Evolutionary conservation across 2,329 filamentous ascomycete genomes (phyloP), one percentile per base, ranked within the genome.

Genomic region (Colletotrichum sp.): DNA sequence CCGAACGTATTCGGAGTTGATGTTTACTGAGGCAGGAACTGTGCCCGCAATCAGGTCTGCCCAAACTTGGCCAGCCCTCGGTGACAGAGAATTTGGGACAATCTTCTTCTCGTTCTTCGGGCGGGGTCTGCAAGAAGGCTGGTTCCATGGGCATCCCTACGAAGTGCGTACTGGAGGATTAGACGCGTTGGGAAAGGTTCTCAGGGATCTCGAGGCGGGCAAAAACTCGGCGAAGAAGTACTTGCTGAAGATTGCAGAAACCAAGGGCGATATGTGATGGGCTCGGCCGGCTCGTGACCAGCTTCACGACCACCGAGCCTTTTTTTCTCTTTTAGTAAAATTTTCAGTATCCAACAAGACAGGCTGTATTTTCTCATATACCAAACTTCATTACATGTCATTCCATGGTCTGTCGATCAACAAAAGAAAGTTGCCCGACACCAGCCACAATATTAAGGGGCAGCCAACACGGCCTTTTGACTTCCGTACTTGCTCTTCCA

Each of bases 401-500:
- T 52, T 21, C 43, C 43, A 52, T 1, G 2, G 2, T 52, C n/a
- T 1, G 2, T 2, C 43, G n/a, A 52, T 52, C n/a, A 52, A 52
- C 43, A 21, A 52, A 52, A 52, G 43, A 52, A 21, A 52, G 2
- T 13, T 52, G 43, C 43, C 43, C n/a, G 43, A 7, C 12, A 13
- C n/a, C 3, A 21, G 10, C 43, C 43, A 24, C 12, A 13, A 13
- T 3, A 52, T 62, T 6, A 56, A 9, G n/a, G 13, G 8, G 18
- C 15, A 38, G 43, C 9, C 12, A 21, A 2, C 58, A 52, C n/a
- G 4, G 34, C n/a, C 36, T 52, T 70, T 15, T 26, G 10, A 6
- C 8, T n/a, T 6, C 67, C 56, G n/a, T 62, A 61, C 28, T 66
- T 74, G 24, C 8, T 52, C 36, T 28, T 2, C 88, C 89, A 93